Percentiles rank a stretch among this genome's conserved stretches.
phyloP scores from a whole-genome alignment of 2,329 filamentous ascomycete genomes.

The Tolypocladium tundrense region DNA sequence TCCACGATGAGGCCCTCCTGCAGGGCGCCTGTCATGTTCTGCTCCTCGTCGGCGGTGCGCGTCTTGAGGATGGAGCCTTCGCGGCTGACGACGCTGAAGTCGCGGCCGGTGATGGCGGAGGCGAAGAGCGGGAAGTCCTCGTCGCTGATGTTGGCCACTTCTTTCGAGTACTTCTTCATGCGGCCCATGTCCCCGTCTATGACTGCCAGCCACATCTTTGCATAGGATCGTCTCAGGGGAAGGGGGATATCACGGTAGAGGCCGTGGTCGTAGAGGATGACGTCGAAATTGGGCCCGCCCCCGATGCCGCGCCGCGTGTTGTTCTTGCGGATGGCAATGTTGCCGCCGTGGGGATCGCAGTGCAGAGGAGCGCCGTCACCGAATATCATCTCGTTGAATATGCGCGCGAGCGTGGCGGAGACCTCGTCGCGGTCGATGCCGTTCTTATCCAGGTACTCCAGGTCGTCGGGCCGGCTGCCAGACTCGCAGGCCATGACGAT shows the following conservation, averaged over 20 bases:
- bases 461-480: constrained; percentile 78
- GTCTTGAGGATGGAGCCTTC: constrained; percentile 45
- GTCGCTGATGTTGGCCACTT: constrained; percentile 81
- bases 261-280: constrained; percentile 94
- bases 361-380: constrained; percentile 79
- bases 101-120: constrained; percentile 88
- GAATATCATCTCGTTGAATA: constrained; percentile 99
- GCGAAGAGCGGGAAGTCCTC: constrained; percentile 92
- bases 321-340: constrained; percentile 84
- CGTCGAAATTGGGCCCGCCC: constrained; percentile 69
- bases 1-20: constrained; percentile 83
- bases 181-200: constrained; percentile 75
- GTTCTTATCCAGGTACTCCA: constrained; percentile 74
- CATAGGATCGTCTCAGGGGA: constrained; percentile 71
- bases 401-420: constrained; percentile 75
- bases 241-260: constrained; percentile 87
- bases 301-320: constrained; percentile 38
- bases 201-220: constrained; percentile 94
- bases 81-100: constrained; percentile 65
- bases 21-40: constrained; percentile 73
- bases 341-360: constrained; percentile 94
- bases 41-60: constrained; percentile 68
- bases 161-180: constrained; percentile 82
- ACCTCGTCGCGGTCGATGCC: constrained; percentile 92
- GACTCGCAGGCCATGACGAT: constrained; percentile 92